Evolutionary conservation across 2,329 filamentous ascomycete species (phyloP), one percentile per base, ranked within the genome.

Genomic region (Fusarium sp.): DNA sequence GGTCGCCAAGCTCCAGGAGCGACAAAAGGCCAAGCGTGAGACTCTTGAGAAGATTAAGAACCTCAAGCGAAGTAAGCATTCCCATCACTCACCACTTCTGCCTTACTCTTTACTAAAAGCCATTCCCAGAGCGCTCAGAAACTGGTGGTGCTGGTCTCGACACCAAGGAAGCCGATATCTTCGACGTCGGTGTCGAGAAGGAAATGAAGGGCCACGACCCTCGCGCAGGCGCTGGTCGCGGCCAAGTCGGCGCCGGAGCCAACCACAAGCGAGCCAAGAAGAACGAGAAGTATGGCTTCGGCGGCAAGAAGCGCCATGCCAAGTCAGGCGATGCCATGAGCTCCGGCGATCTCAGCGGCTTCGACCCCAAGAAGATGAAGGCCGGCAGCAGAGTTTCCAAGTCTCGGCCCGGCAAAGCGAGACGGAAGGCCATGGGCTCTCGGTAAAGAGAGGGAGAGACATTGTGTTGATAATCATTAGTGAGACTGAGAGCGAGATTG

Each of bases 41-140:
- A 97, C 94, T 8, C 85, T 99, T 72, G 96, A 98, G 77, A 98
- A 98, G 88, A 98, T 99, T 79, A 94, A 95, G 84, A 88, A 90
- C 33, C 85, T 99, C 77, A 99, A 99, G 90, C 90, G 95, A 86
- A 99, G 95, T 98, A 88, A 76, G 94, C 89, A 46, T 46, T 9
- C 18, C 23, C 5, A 25, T 23, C 25, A 39, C 21, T 45, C 25
- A 29, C 6, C 19, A 21, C 11, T 2, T 9, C 27, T 15, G 9
- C 4, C 1, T 10, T 19, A 48, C 61, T 74, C 80, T 73, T 80
- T 58, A 38, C 68, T 76, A 71, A 73, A 63, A 48, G 46, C 58
- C 57, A n/a, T 31, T 39, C n/a, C 74, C 77, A 98, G 95, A 98
- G 87, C 94, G 95, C 73, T 92, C 94, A 86, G 93, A 93, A 78